Evolutionary conservation across 2,329 filamentous ascomycete genomes (phyloP).

Genomic region (Rhexocercosporidium sp.): DNA sequence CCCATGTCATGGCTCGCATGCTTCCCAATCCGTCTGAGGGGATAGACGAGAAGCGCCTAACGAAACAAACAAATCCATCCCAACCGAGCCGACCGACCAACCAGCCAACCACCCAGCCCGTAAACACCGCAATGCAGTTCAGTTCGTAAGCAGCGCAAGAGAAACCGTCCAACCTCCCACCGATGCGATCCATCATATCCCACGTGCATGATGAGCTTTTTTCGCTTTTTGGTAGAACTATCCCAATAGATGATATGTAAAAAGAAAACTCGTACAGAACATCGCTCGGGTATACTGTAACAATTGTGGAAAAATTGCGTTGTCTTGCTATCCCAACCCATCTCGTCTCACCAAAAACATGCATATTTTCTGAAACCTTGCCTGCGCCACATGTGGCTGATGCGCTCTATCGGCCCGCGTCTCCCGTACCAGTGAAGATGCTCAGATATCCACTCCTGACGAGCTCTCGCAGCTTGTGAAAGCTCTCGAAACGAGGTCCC

Average conservation of each 20-base stretch:
- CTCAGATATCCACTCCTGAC: slow-evolving; percentile 32
- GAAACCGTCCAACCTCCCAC: background rate
- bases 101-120: background rate
- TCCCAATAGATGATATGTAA: slow-evolving; percentile 3
- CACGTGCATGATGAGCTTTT: background rate
- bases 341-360: background rate
- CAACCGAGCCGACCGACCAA: background rate
- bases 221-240: background rate
- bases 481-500: slow-evolving; percentile 18
- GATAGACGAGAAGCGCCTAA: background rate
- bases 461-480: slow-evolving; percentile 28
- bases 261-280: slow-evolving; percentile 10
- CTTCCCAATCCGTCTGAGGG: slow-evolving; percentile 5
- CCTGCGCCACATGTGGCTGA: slow-evolving; percentile 14
- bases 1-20: too few relatives aligned
- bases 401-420: slow-evolving; percentile 19
- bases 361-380: slow-evolving; percentile 3
- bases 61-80: background rate
- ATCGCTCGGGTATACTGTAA: slow-evolving; percentile 24
- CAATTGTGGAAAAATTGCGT: background rate
- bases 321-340: background rate
- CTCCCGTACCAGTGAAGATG: slow-evolving; percentile 22
- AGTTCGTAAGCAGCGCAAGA: background rate
- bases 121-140: background rate
- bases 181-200: background rate